A percentile compares a stretch with the other conserved stretches of the same genome.
phyloP scores from a whole-genome alignment of 805 yeast species.

The Pichia nanzhaoensis region DNA sequence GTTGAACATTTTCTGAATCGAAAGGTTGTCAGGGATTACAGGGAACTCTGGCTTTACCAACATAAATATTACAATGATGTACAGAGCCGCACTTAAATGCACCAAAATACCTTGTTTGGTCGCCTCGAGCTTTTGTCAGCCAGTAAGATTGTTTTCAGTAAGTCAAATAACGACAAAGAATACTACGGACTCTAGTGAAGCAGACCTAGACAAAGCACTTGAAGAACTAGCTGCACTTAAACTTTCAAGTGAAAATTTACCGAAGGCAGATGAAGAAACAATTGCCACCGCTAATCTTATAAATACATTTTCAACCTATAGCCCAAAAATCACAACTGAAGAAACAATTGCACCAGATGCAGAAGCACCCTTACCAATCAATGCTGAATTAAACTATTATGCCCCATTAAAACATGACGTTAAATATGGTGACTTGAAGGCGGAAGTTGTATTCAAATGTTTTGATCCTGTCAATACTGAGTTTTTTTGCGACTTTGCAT shows the following conservation, averaged over 20 bases:
- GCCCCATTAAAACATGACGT: conserved; percentile 68
- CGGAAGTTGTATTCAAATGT: conserved; percentile 68
- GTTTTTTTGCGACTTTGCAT: conserved; percentile 75
- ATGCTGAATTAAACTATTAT: conserved; percentile 72
- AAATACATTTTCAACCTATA: conserved; percentile 26
- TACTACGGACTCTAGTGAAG: background rate
- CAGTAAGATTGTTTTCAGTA: conserved; percentile 1
- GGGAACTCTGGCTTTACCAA: too few relatives aligned
- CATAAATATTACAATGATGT: background rate
- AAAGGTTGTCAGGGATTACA: too few relatives aligned
- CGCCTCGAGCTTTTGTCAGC: background rate
- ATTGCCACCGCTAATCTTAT: conserved; percentile 20
- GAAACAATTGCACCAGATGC: conserved; percentile 30
- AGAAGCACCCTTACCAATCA: conserved; percentile 68
- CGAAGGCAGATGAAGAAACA: conserved; percentile 16
- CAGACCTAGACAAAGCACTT: conserved; percentile 20
- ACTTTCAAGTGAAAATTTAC: conserved; percentile 10
- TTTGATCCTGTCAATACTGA: conserved; percentile 65
- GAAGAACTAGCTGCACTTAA: conserved; percentile 26
- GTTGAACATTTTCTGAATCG: too few relatives aligned
- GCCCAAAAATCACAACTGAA: conserved; percentile 33
- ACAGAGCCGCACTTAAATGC: background rate
- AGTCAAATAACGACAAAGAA: conserved; percentile 1
- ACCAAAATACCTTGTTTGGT: background rate
- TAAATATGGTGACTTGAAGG: conserved; percentile 68